Evolutionary conservation across 129 eudicot species (phyloP).

Genomic region (Deinandra increscens): DNA sequence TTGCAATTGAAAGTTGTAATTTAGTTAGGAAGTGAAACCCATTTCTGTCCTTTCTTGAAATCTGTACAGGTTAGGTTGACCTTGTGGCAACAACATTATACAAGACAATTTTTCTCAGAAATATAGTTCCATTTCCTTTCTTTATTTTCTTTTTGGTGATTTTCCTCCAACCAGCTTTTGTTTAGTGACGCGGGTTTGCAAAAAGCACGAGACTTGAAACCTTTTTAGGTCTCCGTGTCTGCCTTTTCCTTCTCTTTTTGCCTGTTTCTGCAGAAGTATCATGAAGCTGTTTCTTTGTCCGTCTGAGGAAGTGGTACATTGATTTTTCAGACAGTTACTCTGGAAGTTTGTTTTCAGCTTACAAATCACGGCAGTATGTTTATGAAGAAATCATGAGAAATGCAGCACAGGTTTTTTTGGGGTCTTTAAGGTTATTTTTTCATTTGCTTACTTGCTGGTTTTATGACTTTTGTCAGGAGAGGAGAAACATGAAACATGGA

Average conservation of each 20-base stretch:
- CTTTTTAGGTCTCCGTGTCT: slow-evolving; percentile 1
- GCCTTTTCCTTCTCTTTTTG: neutral
- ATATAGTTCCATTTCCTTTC: slow-evolving; percentile 12
- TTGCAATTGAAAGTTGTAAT: slow-evolving; percentile 45
- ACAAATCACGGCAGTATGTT: neutral
- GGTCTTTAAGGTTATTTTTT: neutral
- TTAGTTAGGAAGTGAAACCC: slow-evolving; percentile 53
- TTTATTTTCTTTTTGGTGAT: neutral
- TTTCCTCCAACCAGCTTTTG: neutral
- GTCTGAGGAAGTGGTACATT: neutral
- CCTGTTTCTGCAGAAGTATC: slow-evolving; percentile 25
- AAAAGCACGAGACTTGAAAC: slow-evolving; percentile 14
- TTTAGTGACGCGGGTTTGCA: neutral
- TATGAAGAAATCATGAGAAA: neutral
- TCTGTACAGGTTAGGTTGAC: slow-evolving; percentile 66
- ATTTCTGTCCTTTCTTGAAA: slow-evolving; percentile 39
- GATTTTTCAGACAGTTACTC: neutral
- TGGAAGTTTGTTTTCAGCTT: slow-evolving; percentile 21
- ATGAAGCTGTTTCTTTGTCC: slow-evolving; percentile 14
- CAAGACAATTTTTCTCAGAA: slow-evolving; percentile 33
- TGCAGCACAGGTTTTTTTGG: neutral
- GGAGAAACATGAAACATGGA: slow-evolving; percentile 1
- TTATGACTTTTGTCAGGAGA: slow-evolving; percentile 26
- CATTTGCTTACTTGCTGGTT: slow-evolving; percentile 14
- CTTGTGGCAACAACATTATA: slow-evolving; percentile 43